Evolutionary conservation across 768 basidiomycete species (phyloP).

Genomic region (Kwoniella dendrophila): DNA sequence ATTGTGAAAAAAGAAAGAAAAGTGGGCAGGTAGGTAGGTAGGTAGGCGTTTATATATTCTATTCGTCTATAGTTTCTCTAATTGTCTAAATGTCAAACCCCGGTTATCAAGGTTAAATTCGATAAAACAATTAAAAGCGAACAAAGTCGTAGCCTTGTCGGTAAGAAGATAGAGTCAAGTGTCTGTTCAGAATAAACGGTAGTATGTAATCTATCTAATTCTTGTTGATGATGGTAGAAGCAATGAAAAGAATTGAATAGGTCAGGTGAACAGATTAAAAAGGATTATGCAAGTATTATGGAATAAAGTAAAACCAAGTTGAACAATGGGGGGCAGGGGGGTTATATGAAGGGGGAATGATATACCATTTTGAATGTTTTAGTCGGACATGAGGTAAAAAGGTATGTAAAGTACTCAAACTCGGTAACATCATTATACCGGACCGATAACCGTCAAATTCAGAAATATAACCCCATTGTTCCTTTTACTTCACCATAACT

Average conservation of each 20-base stretch:
- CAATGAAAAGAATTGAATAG: not conserved
- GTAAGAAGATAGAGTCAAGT: no score
- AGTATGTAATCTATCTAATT: conserved; percentile 4
- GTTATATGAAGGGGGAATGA: conserved; percentile 9
- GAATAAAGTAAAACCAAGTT: no score
- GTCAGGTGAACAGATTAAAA: conserved; percentile 1
- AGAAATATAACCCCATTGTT: not conserved
- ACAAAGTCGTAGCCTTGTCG: no score
- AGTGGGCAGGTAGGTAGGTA: not conserved
- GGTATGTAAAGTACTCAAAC: no score
- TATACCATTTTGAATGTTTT: not conserved
- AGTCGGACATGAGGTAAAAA: no score
- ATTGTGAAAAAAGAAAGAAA: not conserved
- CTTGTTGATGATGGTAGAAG: not conserved
- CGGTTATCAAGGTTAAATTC: no score
- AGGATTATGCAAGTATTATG: not conserved
- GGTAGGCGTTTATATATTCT: no score
- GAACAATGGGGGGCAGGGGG: not conserved
- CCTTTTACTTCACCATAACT: no score
- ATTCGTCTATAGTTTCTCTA: no score
- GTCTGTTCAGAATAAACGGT: not conserved
- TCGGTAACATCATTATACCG: conserved; percentile 10
- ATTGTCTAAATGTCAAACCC: no score
- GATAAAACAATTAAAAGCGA: no score
- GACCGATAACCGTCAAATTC: conserved; percentile 5